A percentile compares a stretch with the other conserved stretches of the same genome.
Evolutionary conservation across 495 filamentous ascomycete species (phyloP).

Genomic region (Aspergillus affinis): DNA sequence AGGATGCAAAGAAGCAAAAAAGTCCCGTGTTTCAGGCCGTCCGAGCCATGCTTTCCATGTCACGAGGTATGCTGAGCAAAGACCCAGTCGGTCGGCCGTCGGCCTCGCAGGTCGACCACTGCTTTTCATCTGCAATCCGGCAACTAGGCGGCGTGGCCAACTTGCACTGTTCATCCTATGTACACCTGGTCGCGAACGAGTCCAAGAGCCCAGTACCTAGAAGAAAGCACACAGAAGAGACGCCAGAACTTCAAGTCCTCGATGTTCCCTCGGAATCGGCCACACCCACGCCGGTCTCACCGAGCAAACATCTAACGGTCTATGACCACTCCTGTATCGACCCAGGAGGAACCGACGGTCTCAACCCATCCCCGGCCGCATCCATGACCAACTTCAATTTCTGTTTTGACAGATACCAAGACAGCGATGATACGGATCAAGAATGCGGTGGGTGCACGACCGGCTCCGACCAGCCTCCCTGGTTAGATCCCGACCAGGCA

Average conservation of each 20-base stretch:
- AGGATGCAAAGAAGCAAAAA: slow-evolving; percentile 62
- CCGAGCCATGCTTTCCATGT: slow-evolving; percentile 39
- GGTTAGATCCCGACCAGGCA: slow-evolving; percentile 11
- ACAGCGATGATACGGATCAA: slow-evolving; percentile 8
- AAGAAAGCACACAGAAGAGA: not conserved
- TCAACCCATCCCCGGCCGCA: slow-evolving; percentile 4
- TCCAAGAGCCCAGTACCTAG: slow-evolving; percentile 3
- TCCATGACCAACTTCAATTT: slow-evolving; percentile 6
- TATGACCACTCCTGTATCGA: not conserved
- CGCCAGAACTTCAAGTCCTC: not conserved
- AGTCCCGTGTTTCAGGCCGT: slow-evolving; percentile 47
- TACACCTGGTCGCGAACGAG: not conserved
- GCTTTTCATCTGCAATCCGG: slow-evolving; percentile 19
- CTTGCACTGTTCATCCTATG: slow-evolving; percentile 27
- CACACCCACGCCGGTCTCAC: not conserved
- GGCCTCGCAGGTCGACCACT: slow-evolving; percentile 34
- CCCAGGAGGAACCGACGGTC: too few relatives aligned
- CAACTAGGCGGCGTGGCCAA: slow-evolving; percentile 17
- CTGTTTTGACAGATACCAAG: not conserved
- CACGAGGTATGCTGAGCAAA: slow-evolving; percentile 45
- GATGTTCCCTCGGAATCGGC: not conserved
- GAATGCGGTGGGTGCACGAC: too few relatives aligned
- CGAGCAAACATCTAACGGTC: not conserved
- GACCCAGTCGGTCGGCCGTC: slow-evolving; percentile 38
- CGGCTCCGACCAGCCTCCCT: slow-evolving; percentile 7